Evolutionary conservation across 345 rosid genomes (phyloP), one percentile per base, ranked within the genome.

Genomic region (Brassica incana): DNA sequence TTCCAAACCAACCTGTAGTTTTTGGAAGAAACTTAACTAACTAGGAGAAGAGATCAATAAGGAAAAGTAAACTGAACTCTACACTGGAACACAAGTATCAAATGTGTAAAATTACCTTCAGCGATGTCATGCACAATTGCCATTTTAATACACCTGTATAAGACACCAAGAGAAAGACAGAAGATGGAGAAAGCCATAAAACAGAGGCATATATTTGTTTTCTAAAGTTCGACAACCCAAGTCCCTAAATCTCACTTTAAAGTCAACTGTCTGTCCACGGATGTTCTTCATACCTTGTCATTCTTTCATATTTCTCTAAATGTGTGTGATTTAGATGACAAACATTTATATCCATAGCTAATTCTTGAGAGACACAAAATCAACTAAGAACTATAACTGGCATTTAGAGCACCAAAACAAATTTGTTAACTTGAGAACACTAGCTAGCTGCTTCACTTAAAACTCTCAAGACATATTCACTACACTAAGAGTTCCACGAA

Each of bases 51-150:
- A 14, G 27, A 62, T 71, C 63, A 78, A 33, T 50, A 8, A 35
- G 2, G 5, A 50, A 33, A 23, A 15, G 33, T 20, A 36, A 18
- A 43, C 14, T 11, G 50, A 43, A 43, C n/a, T 3, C 0, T 12
- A 12, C 54, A 45, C 0, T 45, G 54, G 36, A 40, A 33, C 14
- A 65, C 25, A 61, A 60, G 30, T 63, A 23, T 40, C 32, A 18
- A 38, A 50, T 71, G 38, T 56, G 56, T 29, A 75, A 18, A 70
- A 29, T 74, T 85, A 94, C 98, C 98, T 87, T 95, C 99, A 10
- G 99, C 99, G 32, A 95, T 92, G 74, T 95, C 98, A 87, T 92
- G 99, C 82, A 95, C 94, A 77, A 95, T 90, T 11, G 99, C 97
- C 85, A 95, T 92, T 84, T 95, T 95, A 12, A 95, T 85, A 82